A percentile compares a stretch with the other conserved stretches of the same genome.
These are phyloP conservation scores for Solanum paucissectum DNA, from an alignment of 257 asterid species.

Conservation along the genomic window DNA sequence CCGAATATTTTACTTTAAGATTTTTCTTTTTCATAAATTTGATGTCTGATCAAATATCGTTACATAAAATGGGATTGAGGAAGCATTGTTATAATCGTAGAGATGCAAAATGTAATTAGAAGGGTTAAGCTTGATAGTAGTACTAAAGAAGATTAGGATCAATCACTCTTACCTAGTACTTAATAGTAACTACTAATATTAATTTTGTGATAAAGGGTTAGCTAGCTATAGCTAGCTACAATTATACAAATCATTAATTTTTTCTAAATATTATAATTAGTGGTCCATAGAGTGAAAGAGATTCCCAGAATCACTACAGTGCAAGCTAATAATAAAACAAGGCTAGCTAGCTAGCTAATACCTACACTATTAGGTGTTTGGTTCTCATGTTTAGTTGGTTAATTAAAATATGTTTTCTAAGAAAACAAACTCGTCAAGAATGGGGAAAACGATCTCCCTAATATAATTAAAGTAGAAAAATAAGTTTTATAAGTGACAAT, in stretches of 20 bases:
- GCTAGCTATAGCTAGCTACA: background rate
- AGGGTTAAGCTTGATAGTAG: background rate
- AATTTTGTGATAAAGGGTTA: background rate
- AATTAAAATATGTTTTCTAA: too few species aligned
- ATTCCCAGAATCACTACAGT: conserved; percentile 6
- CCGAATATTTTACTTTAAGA: too few species aligned
- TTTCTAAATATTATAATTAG: conserved; percentile 6
- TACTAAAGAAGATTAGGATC: background rate
- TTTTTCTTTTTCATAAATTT: background rate
- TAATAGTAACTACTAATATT: background rate
- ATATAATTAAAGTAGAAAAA: background rate
- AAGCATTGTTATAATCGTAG: background rate
- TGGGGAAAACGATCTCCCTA: too few species aligned
- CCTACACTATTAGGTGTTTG: background rate
- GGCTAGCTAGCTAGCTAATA: background rate
- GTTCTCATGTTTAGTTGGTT: background rate
- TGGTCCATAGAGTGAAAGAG: conserved; percentile 22
- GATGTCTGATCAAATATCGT: background rate
- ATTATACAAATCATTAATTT: background rate
- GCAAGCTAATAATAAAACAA: background rate
- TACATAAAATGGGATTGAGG: background rate
- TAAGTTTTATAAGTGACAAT: background rate
- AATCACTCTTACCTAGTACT: background rate
- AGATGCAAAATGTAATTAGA: background rate
- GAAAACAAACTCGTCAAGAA: background rate